Evolutionary conservation across 2,329 filamentous ascomycete genomes (phyloP).

Genomic region (Fusarium anthophilum): DNA sequence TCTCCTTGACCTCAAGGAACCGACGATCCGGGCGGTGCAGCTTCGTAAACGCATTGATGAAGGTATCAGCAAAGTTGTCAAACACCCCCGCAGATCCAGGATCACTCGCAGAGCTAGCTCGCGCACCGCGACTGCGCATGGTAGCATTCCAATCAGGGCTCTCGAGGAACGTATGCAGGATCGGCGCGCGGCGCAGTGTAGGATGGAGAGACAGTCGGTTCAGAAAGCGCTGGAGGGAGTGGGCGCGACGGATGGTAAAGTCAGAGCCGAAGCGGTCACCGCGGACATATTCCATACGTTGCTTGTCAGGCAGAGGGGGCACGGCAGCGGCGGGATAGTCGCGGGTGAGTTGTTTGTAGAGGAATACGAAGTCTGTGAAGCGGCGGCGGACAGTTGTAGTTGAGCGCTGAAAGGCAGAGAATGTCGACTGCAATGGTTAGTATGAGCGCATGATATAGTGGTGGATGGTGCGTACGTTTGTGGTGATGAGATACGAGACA

Average conservation of each 20-base stretch:
- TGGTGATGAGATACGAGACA: conserved; percentile 94
- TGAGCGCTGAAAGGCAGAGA: conserved; percentile 88
- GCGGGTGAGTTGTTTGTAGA: conserved; percentile 87
- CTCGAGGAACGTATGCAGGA: conserved; percentile 91
- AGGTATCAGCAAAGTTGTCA: conserved; percentile 93
- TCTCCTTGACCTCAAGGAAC: conserved; percentile 93
- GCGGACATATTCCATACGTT: conserved; percentile 98
- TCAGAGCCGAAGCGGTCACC: conserved; percentile 94
- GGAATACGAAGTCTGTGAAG: conserved; percentile 97
- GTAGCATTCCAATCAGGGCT: conserved; percentile 95
- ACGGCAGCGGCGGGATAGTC: conserved; percentile 94
- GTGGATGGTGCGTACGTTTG: conserved; percentile 67
- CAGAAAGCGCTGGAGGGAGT: conserved; percentile 92
- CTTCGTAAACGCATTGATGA: conserved; percentile 97
- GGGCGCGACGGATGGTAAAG: conserved; percentile 87
- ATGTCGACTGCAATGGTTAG: conserved; percentile 75
- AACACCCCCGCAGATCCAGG: conserved; percentile 76
- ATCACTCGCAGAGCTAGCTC: conserved; percentile 65
- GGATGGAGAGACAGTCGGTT: conserved; percentile 88
- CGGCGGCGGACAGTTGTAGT: conserved; percentile 84
- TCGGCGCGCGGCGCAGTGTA: conserved; percentile 81
- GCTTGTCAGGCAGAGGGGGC: conserved; percentile 95
- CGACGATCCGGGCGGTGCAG: conserved; percentile 94
- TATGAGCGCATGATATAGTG: neutral
- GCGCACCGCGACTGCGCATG: conserved; percentile 80